Conservation (phyloP, 208 protist genomes). For the Trichomonas vaginalis region DNA sequence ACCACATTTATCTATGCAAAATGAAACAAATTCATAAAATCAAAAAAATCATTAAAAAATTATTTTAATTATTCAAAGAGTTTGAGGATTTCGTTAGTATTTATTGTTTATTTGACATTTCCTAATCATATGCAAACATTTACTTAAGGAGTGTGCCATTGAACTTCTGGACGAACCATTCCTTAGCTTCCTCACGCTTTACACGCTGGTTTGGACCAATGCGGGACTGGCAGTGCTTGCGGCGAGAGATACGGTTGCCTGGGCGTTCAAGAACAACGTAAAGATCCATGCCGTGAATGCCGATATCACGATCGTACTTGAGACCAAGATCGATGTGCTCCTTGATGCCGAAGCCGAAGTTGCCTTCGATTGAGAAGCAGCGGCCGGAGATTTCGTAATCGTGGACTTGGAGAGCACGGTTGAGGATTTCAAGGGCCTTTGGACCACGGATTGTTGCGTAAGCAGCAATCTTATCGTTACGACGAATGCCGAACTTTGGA, state of each 20-base stretch:
- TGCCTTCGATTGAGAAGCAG: constrained; percentile 79
- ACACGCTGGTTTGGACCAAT: constrained; percentile 78
- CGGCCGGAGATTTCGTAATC: constrained; percentile 91
- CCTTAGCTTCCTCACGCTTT: constrained; percentile 83
- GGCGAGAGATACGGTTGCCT: constrained; percentile 70
- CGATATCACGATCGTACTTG: constrained; percentile 98
- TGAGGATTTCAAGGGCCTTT: constrained; percentile 94
- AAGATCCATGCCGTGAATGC: constrained; percentile 88
- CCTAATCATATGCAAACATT: too few species aligned
- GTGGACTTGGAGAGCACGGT: constrained; percentile 93
- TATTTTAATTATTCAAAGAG: too few species aligned
- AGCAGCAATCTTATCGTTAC: constrained; percentile 97
- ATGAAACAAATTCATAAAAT: too few species aligned
- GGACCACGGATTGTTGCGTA: constrained; percentile 95
- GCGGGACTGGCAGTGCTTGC: constrained; percentile 57
- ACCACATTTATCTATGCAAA: too few species aligned
- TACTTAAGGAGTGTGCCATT: constrained; percentile 55
- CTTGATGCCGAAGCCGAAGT: constrained; percentile 98
- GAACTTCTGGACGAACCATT: constrained; percentile 96
- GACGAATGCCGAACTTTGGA: constrained; percentile 89
- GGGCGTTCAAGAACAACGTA: constrained; percentile 91
- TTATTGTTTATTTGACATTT: too few species aligned
- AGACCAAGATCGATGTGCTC: constrained; percentile 99
- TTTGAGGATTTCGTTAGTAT: too few species aligned
- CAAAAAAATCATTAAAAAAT: too few species aligned